Conservation (phyloP, 805 yeast genomes). For the Kodamaea sagamina region DNA sequence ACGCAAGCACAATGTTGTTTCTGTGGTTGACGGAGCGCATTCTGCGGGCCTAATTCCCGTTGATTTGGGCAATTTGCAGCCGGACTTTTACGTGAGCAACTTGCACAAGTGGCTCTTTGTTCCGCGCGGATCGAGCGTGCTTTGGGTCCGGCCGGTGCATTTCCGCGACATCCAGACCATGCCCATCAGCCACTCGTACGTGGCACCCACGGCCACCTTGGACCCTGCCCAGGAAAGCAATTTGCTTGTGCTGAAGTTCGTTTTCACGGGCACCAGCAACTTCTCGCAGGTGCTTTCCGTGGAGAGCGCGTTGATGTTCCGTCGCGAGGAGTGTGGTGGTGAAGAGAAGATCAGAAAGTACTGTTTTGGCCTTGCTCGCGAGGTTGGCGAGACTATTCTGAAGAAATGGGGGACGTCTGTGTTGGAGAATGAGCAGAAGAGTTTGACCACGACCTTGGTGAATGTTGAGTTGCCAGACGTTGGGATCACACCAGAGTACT, state of each 20-base stretch:
- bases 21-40: conserved; percentile 76
- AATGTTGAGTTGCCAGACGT: conserved; percentile 41
- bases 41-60: conserved; percentile 56
- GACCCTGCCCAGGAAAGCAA: conserved; percentile 22
- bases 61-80: conserved; percentile 43
- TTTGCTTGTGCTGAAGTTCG: conserved; percentile 48
- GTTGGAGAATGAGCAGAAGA: conserved; percentile 37
- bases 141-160: conserved; percentile 56
- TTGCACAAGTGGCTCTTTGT: conserved; percentile 69
- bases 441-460: conserved; percentile 46
- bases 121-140: conserved; percentile 59
- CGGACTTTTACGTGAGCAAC: conserved; percentile 64
- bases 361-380: conserved; percentile 45
- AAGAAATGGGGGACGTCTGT: conserved; percentile 40
- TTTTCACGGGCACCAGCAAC: conserved; percentile 51
- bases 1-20: conserved; percentile 45
- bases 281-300: conserved; percentile 46
- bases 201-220: conserved; percentile 32
- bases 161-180: conserved; percentile 54
- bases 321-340: conserved; percentile 60
- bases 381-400: conserved; percentile 45
- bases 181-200: conserved; percentile 56
- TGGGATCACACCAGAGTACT: conserved; percentile 14
- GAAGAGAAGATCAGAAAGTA: conserved; percentile 52
- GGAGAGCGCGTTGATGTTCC: conserved; percentile 54